Evolutionary conservation across 2,329 filamentous ascomycete genomes (phyloP).

Genomic region (Xylaria hypoxylon): DNA sequence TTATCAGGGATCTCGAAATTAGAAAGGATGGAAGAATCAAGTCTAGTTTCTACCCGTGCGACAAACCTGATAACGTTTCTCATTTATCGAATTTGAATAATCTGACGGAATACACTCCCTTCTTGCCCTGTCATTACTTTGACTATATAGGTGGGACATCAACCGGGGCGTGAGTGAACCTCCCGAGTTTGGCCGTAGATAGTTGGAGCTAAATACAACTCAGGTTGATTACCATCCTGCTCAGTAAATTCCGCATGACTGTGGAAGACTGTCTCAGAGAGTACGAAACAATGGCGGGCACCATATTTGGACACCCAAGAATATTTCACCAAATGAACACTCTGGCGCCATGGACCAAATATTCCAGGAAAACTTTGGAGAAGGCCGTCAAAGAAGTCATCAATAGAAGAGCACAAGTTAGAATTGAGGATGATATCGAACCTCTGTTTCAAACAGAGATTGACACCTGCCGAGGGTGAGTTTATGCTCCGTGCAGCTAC

Average conservation of each 20-base stretch:
- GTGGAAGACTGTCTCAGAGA: conserved; percentile 38
- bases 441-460: conserved; percentile 30
- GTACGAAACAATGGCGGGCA: conserved; percentile 30
- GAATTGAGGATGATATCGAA: background rate
- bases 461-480: conserved; percentile 37
- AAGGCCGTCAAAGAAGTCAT: conserved; percentile 32
- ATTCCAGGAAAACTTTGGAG: conserved; percentile 20
- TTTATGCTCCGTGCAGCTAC: background rate
- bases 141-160: conserved; percentile 38
- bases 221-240: conserved; percentile 37
- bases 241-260: conserved; percentile 38
- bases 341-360: conserved; percentile 26
- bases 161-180: conserved; percentile 33
- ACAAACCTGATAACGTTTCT: conserved; percentile 14
- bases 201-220: background rate
- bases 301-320: conserved; percentile 32
- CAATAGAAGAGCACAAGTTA: conserved; percentile 21
- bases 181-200: background rate
- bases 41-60: conserved; percentile 20
- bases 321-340: conserved; percentile 25
- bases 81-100: conserved; percentile 1
- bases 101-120: conserved; percentile 21
- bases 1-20: background rate
- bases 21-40: background rate
- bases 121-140: conserved; percentile 39